Conservation (phyloP, 352 stramenopile species). For the Globisporangium recalcitrans region DNA sequence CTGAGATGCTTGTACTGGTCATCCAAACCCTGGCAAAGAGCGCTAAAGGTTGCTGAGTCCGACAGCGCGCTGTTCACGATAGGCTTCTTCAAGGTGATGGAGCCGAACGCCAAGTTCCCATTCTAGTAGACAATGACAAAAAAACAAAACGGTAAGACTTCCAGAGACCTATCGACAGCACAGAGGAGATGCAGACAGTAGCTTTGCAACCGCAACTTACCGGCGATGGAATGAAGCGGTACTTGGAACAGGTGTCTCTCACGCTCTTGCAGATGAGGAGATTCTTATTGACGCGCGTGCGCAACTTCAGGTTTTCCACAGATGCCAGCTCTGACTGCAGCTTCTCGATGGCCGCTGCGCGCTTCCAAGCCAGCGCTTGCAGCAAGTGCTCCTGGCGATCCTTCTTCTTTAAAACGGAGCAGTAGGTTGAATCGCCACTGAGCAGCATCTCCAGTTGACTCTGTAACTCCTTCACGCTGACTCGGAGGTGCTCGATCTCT, state of each 20-base stretch:
- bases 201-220: no score
- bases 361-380: neutral
- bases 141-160: no score
- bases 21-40: neutral
- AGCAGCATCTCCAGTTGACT: conserved; percentile 7
- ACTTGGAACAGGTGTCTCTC: neutral
- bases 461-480: neutral
- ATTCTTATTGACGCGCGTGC: neutral
- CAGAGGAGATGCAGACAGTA: no score
- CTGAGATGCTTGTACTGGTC: neutral
- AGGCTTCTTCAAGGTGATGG: neutral
- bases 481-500: neutral
- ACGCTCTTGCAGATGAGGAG: neutral
- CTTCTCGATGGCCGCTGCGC: neutral
- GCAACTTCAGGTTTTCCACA: neutral
- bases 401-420: conserved; percentile 33
- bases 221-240: neutral
- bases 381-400: neutral
- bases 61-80: neutral
- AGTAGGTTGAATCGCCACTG: conserved; percentile 40
- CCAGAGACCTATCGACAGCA: neutral
- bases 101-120: neutral
- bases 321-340: neutral
- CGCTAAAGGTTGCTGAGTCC: neutral
- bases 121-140: neutral